Base-by-base conservation (phyloP, 1,284 basidiomycete species). In the Coriolopsis trogii region DNA sequence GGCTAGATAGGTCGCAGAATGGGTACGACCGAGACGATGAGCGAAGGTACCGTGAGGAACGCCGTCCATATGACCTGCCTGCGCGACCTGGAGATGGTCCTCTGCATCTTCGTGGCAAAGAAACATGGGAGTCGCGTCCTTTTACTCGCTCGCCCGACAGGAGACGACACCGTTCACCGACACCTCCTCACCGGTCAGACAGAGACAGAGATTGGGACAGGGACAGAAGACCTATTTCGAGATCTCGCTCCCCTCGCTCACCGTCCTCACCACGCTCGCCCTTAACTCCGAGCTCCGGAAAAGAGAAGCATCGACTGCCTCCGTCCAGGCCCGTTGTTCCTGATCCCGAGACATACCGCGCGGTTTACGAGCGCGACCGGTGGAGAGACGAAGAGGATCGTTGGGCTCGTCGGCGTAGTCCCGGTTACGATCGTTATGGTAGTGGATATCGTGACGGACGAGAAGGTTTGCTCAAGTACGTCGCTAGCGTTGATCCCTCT, bases 11-110 rank as follows among this genome's bases (percentile, higher is more conserved):
- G 33, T 24, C 46, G 33, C n/a, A 18, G 41, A 70, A 64, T 45
- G 70, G 73, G 13, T 77, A 80, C 51, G 78, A 78, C 39, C 67
- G 69, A 40, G 77, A 78, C 34, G 76, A 79, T 44, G 75, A 78
- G 46, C 63, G 70, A 46, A 71, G 72, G 53, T 67, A 64, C 41
- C 64, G 64, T 38, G 64, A 71, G 39, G 68, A 66, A 29, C 56
- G 61, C 30, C 63, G 61, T 44, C 45, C 43, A 23, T 59, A 48
- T 29, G 51, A 43, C 18, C 46, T 59, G 4, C 57, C 57, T 34
- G 42, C 53, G 16, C 47, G 57, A 4, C 57, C 57, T 3, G 51
- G 56, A 25, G 57, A 59, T n/a, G 51, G 54, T 20, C 43, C 42
- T 21, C 26, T 49, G 41, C 37, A 46, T 42, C 16, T 43, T 16